These are phyloP conservation scores for Lentinula raphanica DNA, from an alignment of 768 basidiomycete genomes.

Conservation along the genomic window DNA sequence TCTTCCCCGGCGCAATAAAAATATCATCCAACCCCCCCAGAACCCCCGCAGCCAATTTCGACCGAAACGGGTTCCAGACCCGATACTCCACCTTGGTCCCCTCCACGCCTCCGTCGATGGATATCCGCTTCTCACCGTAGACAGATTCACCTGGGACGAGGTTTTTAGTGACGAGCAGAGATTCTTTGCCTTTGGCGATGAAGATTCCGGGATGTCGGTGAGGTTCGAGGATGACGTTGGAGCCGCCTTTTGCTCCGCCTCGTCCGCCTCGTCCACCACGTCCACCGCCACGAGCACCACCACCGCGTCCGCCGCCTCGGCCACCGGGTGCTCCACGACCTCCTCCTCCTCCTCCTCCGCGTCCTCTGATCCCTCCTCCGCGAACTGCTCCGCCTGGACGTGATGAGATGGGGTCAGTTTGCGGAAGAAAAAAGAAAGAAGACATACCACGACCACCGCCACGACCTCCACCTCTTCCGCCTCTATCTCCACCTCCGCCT, in stretches of 20 bases:
- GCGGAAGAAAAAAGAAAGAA: conserved; percentile 5
- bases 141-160: conserved; percentile 96
- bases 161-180: conserved; percentile 95
- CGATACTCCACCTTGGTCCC: conserved; percentile 92
- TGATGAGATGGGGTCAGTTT: conserved; percentile 8
- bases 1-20: conserved; percentile 88
- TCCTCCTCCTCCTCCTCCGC: conserved; percentile 35
- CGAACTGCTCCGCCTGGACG: conserved; percentile 24
- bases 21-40: conserved; percentile 93
- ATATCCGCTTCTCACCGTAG: conserved; percentile 97
- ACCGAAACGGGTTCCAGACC: conserved; percentile 99
- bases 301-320: conserved; percentile 38
- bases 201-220: conserved; percentile 94
- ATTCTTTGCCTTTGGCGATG: conserved; percentile 96
- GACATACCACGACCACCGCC: conserved; percentile 26
- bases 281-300: conserved; percentile 41
- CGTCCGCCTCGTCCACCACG: conserved; percentile 57
- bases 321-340: conserved; percentile 32
- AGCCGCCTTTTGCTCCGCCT: conserved; percentile 74
- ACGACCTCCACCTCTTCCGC: conserved; percentile 31
- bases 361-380: conserved; percentile 32
- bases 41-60: conserved; percentile 94
- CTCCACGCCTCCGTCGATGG: conserved; percentile 69
- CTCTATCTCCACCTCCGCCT: conserved; percentile 30
- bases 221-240: conserved; percentile 89